phyloP scores from a whole-genome alignment of 1,139 yeast genomes.

The Candida albicans region DNA sequence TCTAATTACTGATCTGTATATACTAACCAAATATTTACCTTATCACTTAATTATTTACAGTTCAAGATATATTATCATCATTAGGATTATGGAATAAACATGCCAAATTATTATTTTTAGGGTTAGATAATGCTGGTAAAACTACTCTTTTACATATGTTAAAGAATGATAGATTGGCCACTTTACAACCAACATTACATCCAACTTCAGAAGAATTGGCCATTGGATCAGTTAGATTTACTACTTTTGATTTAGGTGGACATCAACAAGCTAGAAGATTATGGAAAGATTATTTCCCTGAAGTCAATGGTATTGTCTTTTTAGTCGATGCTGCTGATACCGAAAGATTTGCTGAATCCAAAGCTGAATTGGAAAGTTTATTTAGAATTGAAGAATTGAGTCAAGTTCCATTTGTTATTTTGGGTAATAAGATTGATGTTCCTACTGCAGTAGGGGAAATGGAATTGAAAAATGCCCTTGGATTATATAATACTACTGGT shows the following conservation, averaged over 20 bases:
- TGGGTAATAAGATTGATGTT: conserved; percentile 96
- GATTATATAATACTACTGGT: conserved; percentile 84
- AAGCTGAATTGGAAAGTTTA: conserved; percentile 90
- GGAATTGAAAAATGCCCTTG: conserved; percentile 88
- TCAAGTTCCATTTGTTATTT: conserved; percentile 85
- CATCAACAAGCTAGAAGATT: conserved; percentile 98
- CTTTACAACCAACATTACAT: conserved; percentile 96
- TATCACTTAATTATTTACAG: conserved; percentile 24
- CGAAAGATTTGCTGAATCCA: conserved; percentile 91
- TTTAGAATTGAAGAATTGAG: conserved; percentile 88
- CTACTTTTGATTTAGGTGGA: conserved; percentile 98
- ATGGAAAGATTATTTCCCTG: conserved; percentile 99
- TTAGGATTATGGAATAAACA: conserved; percentile 97
- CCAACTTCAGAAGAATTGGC: conserved; percentile 98
- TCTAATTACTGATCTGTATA: background rate
- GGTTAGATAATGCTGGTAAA: conserved; percentile 98
- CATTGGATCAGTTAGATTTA: conserved; percentile 93
- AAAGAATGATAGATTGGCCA: conserved; percentile 96
- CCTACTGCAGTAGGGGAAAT: conserved; percentile 94
- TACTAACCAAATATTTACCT: conserved; percentile 21
- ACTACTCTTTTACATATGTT: conserved; percentile 96
- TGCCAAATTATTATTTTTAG: conserved; percentile 92
- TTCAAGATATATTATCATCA: conserved; percentile 91
- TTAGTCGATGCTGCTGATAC: conserved; percentile 97
- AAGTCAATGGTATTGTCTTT: conserved; percentile 95